These are phyloP conservation scores for Salvia splendens DNA, from an alignment of 257 asterid species.

Conservation along the genomic window DNA sequence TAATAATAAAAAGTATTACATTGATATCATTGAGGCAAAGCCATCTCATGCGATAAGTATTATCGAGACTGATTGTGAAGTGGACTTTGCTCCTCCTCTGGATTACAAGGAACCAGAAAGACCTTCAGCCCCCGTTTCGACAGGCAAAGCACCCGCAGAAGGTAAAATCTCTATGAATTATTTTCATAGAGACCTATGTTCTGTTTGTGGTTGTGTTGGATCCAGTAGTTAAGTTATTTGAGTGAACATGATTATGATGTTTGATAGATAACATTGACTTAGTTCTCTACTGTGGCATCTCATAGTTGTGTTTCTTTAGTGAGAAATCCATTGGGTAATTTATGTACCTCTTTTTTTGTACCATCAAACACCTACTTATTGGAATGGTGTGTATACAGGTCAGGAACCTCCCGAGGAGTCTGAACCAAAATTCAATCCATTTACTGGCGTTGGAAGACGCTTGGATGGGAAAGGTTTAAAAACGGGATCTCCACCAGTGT, in stretches of 20 bases:
- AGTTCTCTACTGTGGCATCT: constrained; percentile 1
- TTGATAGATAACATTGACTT: background rate
- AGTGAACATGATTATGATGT: background rate
- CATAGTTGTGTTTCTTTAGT: background rate
- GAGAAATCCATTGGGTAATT: background rate
- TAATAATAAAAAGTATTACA: constrained; percentile 88
- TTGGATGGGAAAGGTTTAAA: constrained; percentile 85
- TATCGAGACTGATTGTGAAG: constrained; percentile 98
- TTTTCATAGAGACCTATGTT: background rate
- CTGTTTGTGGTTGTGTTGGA: background rate
- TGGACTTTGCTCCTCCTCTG: constrained; percentile 98
- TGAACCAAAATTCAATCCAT: constrained; percentile 83
- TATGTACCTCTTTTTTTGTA: background rate
- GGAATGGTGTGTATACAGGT: constrained; percentile 37
- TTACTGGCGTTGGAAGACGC: constrained; percentile 79
- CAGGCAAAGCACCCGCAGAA: constrained; percentile 66
- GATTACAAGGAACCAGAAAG: constrained; percentile 96
- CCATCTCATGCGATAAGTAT: constrained; percentile 90
- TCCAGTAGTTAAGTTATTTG: background rate
- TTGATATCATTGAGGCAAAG: constrained; percentile 94
- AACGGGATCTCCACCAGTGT: constrained; percentile 52
- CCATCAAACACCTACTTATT: background rate
- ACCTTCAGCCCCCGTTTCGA: constrained; percentile 46
- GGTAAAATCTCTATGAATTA: constrained; percentile 37
- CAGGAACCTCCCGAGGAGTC: constrained; percentile 59